Conservation (phyloP, 2,329 filamentous ascomycete genomes). For the Calonectria henricotiae region DNA sequence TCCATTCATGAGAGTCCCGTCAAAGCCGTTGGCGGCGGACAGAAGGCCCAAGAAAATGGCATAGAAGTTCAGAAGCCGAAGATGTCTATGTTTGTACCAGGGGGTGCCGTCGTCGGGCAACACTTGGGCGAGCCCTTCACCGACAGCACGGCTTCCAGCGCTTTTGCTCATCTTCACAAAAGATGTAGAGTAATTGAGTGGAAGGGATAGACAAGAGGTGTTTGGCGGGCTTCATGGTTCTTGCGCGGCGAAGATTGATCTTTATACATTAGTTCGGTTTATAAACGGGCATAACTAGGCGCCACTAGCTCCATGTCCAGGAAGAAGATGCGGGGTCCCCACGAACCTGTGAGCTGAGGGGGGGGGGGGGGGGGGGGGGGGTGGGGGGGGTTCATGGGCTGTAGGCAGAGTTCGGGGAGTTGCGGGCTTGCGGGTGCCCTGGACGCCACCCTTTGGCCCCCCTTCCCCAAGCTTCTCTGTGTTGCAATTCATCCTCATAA, state of each 20-base stretch:
- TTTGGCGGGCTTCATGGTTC: not conserved
- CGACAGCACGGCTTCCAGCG: conserved; percentile 25
- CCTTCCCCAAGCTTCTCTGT: not conserved
- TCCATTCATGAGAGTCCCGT: conserved; percentile 29
- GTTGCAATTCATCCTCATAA: not conserved
- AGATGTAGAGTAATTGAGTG: not conserved
- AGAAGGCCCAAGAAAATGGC: conserved; percentile 33
- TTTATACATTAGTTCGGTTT: conserved; percentile 1
- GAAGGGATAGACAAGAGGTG: not conserved
- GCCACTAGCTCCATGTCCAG: not conserved
- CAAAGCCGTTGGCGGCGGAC: conserved; percentile 38
- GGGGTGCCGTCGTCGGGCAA: conserved; percentile 37
- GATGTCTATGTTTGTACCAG: conserved; percentile 42
- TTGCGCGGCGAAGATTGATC: conserved; percentile 4
- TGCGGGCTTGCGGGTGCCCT: not conserved
- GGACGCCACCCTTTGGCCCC: not conserved
- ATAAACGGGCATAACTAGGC: not conserved
- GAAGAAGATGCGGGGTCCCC: conserved; percentile 18
- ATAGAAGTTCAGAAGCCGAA: conserved; percentile 38
- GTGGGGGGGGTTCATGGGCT: not conserved
- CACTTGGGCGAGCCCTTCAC: conserved; percentile 38
- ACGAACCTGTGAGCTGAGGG: not conserved
- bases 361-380: not conserved
- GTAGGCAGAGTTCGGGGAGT: conserved; percentile 8
- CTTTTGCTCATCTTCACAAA: conserved; percentile 1